Base-by-base conservation (phyloP, 139 green algal genomes). In the Volvox africanus region DNA sequence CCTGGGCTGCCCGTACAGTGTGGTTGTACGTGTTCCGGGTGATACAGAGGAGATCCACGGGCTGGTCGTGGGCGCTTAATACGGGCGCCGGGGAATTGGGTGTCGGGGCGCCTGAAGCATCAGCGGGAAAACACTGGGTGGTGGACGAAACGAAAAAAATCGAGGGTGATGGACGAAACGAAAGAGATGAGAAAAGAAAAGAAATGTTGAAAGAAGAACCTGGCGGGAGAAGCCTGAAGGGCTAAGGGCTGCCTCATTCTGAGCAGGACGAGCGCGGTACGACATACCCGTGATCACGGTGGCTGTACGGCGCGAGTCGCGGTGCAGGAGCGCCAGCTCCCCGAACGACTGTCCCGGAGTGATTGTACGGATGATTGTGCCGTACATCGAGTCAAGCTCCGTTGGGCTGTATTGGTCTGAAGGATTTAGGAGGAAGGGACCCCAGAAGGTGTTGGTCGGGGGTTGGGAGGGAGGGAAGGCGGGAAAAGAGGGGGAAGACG, bases 241-340 rank as follows among this genome's bases (percentile, higher is more conserved):
- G 44, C 44, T n/a, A 55, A 55, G 44, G 44, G 9, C 5, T 55
- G 9, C 44, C 44, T 55, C 44, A 55, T 55, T 55, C 5, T 55
- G 5, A 55, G 9, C 44, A 55, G 44, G 44, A 55, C 9, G 44
- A 55, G 12, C 17, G 26, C 35, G 73, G n/a, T 80, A 36, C 55
- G 19, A 50, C 81, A 35, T 62, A 76, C 81, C 61, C 35, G 85
- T 80, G 20, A 89, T 82, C 26, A 93, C 65, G 71, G 76, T 89
- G 50, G 91, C 91, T 55, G 91, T 93, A 20, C 91, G 80, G 73
- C 75, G 67, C 18, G 80, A 61, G 71, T 73, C 30, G 19, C 79
- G 36, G 16, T 92, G 79, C 33, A 93, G 86, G 50, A 93, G 91
- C 68, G 91, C 91, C 61, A 93, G 86, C 86, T 93, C 91, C 22